A percentile compares a stretch with the other conserved stretches of the same genome.
phyloP scores from a whole-genome alignment of 2,329 filamentous ascomycete species.

The Fulvia fulva region DNA sequence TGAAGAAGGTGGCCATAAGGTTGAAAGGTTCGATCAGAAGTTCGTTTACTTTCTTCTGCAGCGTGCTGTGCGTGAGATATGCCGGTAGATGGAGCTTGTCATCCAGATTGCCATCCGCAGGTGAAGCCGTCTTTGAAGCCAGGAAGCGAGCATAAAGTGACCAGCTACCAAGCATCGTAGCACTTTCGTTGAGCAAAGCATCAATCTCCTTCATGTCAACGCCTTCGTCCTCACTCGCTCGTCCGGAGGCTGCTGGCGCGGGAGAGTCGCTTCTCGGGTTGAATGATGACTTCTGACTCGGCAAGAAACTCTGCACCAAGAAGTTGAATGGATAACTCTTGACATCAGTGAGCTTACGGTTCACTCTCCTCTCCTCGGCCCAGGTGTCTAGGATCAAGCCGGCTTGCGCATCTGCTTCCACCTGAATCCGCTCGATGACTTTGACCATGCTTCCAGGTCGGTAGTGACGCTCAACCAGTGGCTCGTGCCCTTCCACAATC shows the following conservation, averaged over 20 bases:
- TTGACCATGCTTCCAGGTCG: conserved; percentile 88
- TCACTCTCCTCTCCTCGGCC: conserved; percentile 81
- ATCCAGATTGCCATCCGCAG: conserved; percentile 19
- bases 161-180: conserved; percentile 90
- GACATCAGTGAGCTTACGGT: conserved; percentile 85
- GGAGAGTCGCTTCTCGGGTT: conserved; percentile 66
- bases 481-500: conserved; percentile 88
- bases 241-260: conserved; percentile 52
- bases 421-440: conserved; percentile 87
- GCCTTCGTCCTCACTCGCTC: conserved; percentile 78
- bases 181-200: conserved; percentile 77
- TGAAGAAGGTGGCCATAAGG: conserved; percentile 91
- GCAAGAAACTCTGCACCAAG: conserved; percentile 87
- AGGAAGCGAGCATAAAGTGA: conserved; percentile 88
- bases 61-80: conserved; percentile 72
- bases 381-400: conserved; percentile 95
- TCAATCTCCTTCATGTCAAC: conserved; percentile 98
- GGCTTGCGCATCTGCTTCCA: conserved; percentile 93
- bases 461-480: conserved; percentile 89
- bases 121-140: conserved; percentile 68
- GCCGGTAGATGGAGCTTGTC: conserved; percentile 61
- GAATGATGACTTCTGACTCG: conserved; percentile 63
- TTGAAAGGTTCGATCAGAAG: conserved; percentile 81
- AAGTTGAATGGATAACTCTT: conserved; percentile 98
- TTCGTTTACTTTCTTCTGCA: conserved; percentile 72